phyloP scores from a whole-genome alignment of 805 yeast genomes.

The Starmerella etchellsii region DNA sequence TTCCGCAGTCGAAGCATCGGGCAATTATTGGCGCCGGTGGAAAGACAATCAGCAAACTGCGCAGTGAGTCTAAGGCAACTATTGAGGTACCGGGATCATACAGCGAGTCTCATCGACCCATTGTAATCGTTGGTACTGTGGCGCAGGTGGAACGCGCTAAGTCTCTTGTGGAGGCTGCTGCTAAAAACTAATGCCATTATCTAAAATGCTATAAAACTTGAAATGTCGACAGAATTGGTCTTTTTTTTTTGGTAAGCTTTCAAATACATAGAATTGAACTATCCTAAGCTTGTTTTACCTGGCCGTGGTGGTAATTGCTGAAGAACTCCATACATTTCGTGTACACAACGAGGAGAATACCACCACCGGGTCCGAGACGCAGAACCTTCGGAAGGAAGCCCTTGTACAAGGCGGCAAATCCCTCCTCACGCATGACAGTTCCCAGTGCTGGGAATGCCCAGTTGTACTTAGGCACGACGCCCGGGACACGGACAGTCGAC shows the following conservation, averaged over 20 bases:
- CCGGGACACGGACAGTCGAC: constrained; percentile 49
- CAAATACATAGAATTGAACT: too few species aligned
- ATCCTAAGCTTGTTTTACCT: neutral
- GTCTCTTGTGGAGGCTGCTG: constrained; percentile 5
- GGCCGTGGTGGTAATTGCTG: constrained; percentile 20
- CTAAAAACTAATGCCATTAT: too few species aligned
- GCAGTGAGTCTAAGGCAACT: constrained; percentile 35
- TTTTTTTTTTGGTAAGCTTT: neutral
- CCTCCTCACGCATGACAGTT: constrained; percentile 78
- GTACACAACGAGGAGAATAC: constrained; percentile 92
- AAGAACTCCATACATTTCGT: constrained; percentile 90
- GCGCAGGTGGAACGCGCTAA: constrained; percentile 13
- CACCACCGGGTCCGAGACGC: constrained; percentile 99
- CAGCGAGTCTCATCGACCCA: constrained; percentile 1
- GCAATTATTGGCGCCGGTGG: constrained; percentile 67
- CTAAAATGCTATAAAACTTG: too few species aligned
- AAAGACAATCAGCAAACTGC: constrained; percentile 45
- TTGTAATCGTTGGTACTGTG: constrained; percentile 7
- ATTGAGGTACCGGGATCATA: constrained; percentile 14
- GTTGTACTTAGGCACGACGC: constrained; percentile 73
- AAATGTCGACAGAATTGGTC: neutral
- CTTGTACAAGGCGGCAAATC: constrained; percentile 79
- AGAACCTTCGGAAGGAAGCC: constrained; percentile 95
- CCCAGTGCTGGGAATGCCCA: constrained; percentile 80
- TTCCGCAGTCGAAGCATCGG: constrained; percentile 25